Percentiles rank a stretch among this genome's conserved stretches.
These are phyloP conservation scores for Magnolia changhungtana DNA, from an alignment of 164 flowering plant species.

Conservation along the genomic window DNA sequence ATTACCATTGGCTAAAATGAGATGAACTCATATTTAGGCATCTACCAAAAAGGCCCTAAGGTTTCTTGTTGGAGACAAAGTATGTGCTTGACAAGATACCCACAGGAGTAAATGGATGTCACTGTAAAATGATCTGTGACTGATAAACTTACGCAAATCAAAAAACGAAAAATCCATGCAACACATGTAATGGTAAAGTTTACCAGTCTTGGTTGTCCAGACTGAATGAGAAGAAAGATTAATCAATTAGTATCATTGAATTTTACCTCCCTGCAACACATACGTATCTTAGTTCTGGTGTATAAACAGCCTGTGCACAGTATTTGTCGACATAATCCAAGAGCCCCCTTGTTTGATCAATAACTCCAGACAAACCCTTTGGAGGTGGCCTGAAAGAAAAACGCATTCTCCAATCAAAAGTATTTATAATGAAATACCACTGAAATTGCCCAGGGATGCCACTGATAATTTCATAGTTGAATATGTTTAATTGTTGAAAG, in stretches of 20 bases:
- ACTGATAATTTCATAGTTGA: background rate
- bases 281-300: conserved; percentile 69
- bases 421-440: background rate
- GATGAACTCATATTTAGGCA: too few species aligned
- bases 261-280: conserved; percentile 90
- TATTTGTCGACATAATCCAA: conserved; percentile 64
- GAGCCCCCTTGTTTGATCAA: conserved; percentile 97
- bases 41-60: background rate
- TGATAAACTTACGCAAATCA: too few species aligned
- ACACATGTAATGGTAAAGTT: too few species aligned
- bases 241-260: background rate
- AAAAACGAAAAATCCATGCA: too few species aligned
- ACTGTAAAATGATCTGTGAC: too few species aligned
- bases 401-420: background rate
- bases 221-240: too few species aligned
- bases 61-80: background rate
- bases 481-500: background rate
- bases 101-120: background rate
- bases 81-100: background rate
- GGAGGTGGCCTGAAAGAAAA: conserved; percentile 68
- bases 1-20: too few species aligned
- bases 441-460: background rate
- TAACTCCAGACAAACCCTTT: conserved; percentile 74
- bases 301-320: conserved; percentile 71
- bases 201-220: too few species aligned